phyloP scores from a whole-genome alignment of 2,329 filamentous ascomycete genomes.

The Fusarium sp. region DNA sequence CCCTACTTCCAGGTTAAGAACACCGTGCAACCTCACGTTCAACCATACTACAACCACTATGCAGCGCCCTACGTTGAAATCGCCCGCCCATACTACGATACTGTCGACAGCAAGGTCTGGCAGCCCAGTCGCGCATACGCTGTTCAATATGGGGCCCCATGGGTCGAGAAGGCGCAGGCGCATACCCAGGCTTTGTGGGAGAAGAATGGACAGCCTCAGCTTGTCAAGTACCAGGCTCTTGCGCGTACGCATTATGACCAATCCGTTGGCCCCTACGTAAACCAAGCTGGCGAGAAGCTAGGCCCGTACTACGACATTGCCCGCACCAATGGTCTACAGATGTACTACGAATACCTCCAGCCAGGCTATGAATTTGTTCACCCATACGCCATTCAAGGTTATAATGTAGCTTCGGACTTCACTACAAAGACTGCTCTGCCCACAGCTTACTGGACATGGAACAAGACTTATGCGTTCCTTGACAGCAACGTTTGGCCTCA shows the following conservation, averaged over 20 bases:
- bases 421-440: slow-evolving; percentile 77
- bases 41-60: slow-evolving; percentile 87
- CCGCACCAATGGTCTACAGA: slow-evolving; percentile 69
- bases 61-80: slow-evolving; percentile 83
- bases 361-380: slow-evolving; percentile 79
- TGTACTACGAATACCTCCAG: slow-evolving; percentile 76
- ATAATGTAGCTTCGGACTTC: slow-evolving; percentile 72
- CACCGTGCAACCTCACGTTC: slow-evolving; percentile 74
- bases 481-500: slow-evolving; percentile 83
- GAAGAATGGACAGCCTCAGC: slow-evolving; percentile 77
- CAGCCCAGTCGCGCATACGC: slow-evolving; percentile 73
- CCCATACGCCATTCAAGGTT: slow-evolving; percentile 78
- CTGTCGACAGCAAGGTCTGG: slow-evolving; percentile 70
- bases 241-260: slow-evolving; percentile 74
- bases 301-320: slow-evolving; percentile 78
- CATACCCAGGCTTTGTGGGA: slow-evolving; percentile 80
- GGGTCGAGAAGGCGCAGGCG: slow-evolving; percentile 72
- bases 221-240: slow-evolving; percentile 70
- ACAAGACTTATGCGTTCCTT: slow-evolving; percentile 74
- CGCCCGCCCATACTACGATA: slow-evolving; percentile 78
- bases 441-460: slow-evolving; percentile 75
- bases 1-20: slow-evolving; percentile 77
- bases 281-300: slow-evolving; percentile 64
- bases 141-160: slow-evolving; percentile 79
- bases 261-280: slow-evolving; percentile 77